Percentiles rank a stretch among this genome's conserved stretches.
Conservation (phyloP, 768 basidiomycete genomes). For the Daedaleopsis nitida region DNA sequence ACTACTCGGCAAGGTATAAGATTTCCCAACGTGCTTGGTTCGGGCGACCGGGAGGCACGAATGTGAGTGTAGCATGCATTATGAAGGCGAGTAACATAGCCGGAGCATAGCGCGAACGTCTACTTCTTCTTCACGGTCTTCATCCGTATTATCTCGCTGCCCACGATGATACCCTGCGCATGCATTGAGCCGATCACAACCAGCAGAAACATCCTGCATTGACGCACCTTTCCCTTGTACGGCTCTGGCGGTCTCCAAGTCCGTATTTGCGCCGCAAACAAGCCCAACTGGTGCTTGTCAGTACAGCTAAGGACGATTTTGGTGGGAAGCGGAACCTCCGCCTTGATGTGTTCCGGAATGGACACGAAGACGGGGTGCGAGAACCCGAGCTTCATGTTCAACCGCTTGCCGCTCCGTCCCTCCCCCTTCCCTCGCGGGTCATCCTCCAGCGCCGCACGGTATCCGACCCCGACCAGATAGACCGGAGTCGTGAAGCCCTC, state of each 20-base stretch:
- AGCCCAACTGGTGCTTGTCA: conserved; percentile 85
- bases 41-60: background rate
- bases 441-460: conserved; percentile 83
- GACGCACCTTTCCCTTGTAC: conserved; percentile 93
- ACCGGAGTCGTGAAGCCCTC: conserved; percentile 83
- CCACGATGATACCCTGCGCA: conserved; percentile 86
- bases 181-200: conserved; percentile 5
- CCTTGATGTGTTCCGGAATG: conserved; percentile 80
- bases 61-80: background rate
- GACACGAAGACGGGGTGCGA: conserved; percentile 85
- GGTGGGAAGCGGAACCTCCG: conserved; percentile 78
- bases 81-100: conserved; percentile 11
- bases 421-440: conserved; percentile 63
- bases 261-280: conserved; percentile 87
- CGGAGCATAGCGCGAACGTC: conserved; percentile 17
- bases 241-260: conserved; percentile 90
- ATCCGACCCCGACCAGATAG: conserved; percentile 93
- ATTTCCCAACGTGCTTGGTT: background rate
- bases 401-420: conserved; percentile 61
- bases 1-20: background rate
- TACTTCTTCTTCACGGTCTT: conserved; percentile 97
- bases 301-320: conserved; percentile 81
- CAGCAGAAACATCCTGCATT: conserved; percentile 4
- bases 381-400: conserved; percentile 92
- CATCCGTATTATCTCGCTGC: conserved; percentile 88